Evolutionary conservation across 2,329 filamentous ascomycete genomes (phyloP), one percentile per base, ranked within the genome.

Genomic region (Aspergillus fumigatus): DNA sequence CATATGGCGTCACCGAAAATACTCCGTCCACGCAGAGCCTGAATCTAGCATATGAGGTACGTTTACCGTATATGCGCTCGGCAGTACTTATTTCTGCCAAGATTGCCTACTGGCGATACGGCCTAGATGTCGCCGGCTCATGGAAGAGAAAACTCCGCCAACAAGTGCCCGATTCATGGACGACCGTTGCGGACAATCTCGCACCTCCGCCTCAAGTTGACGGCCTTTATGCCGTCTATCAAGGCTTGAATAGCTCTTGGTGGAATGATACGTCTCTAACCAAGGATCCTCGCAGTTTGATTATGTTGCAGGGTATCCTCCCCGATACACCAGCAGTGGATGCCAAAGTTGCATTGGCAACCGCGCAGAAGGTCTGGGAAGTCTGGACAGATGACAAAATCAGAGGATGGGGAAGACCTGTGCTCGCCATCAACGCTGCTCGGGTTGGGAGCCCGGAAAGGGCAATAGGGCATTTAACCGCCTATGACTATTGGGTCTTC

Each of bases 1-100:
- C 59, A 21, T 59, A 61, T 23, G 59, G 59, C 1, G 59, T 61
- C 7, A 61, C 57, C 1, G 59, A 61, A 32, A 61, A 61, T 40
- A 61, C 59, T 8, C 57, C 55, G 9, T 57, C 59, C 3, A 17
- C 27, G 4, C 41, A 55, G 14, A 56, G 50, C 7, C 45, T 56
- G 2, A 59, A 61, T 41, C 55, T 61, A 11, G 57, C 59, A n/a
- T 61, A 59, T 26, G 59, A 61, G 32, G 59, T 61, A 32, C 3
- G 5, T 3, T 23, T n/a, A 11, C 8, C 19, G 4, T 2, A n/a
- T 7, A 6, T 2, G 19, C 19, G 10, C 6, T 0, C 3, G 21
- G 3, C 27, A 21, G 3, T 9, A 17, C 6, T 11, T 48, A 19
- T 17, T 26, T 19, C 21, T 1, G 23, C 11, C 11, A 17, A 61